Evolutionary conservation across 2,329 filamentous ascomycete species (phyloP), one percentile per base, ranked within the genome.

Genomic region (Ceratocystiopsis brevicomis): DNA sequence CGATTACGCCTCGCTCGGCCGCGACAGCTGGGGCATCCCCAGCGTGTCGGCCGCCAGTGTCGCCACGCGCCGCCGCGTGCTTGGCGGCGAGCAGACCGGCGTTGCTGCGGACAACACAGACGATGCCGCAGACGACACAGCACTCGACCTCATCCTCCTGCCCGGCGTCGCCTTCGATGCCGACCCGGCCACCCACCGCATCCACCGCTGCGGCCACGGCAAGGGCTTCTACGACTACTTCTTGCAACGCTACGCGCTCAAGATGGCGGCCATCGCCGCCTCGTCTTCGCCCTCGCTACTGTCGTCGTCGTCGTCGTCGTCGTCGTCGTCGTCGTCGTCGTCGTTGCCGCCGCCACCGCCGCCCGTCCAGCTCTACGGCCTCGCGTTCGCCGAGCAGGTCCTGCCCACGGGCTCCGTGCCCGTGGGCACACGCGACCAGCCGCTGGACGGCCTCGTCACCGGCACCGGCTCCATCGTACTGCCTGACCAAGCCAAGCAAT

Each of bases 211-310:
- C 17, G 90, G 90, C 37, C 90, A 98, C 60, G 90, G 90, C 45
- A 93, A 85, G 60, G 90, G 90, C 32, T 98, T 93, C 63, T 98
- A 98, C 66, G 90, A 98, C 64, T 81, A 78, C 59, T 98, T 94
- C 60, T 63, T 98, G 56, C 74, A 79, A 54, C 75, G 79, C 52
- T 93, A 87, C 53, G 58, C 63, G 42, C 56, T 69, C 58, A 69
- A 59, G 59, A 39, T 37, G 14, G 45, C 47, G 10, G 21, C 15
- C 33, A 11, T 15, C 3, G 33, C 33, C 33, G 33, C 33, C 13
- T 9, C 12, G 11, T 14, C 10, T 3, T 3, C 32, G 11, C 11
- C 10, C 5, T 11, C 10, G 11, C 19, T 32, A n/a, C n/a, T n/a
- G 30, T 13, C 15, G 15, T 34, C 34, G 4, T 16, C 4, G 18